Base-by-base conservation (phyloP, 2,329 filamentous ascomycete genomes). In the Fusarium mangiferae region DNA sequence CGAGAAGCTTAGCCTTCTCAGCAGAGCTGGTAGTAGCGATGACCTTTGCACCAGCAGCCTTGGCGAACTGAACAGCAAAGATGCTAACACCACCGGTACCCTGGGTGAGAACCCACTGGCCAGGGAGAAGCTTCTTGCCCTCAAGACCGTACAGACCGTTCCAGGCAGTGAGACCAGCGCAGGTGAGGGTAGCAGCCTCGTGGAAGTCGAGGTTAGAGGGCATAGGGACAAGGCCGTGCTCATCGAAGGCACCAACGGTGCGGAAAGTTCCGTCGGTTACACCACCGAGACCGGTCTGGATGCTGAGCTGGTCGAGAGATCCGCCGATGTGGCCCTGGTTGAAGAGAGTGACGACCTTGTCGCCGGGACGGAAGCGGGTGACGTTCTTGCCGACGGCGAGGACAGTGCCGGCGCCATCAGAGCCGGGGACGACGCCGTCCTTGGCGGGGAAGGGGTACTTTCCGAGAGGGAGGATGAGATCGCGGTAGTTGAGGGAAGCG, bases 31-130 rank as follows among this genome's bases (percentile, higher is more conserved):
- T 88, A 6, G 86, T 87, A 38, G 85, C 85, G 61, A 88, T 85
- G 68, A 87, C 85, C 14, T 72, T 83, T 11, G 85, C 86, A 49
- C 86, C 85, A 8, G 84, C 85, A 3, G 84, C 85, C 77, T 86
- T 86, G 61, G 86, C 86, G 71, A 88, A 87, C 81, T 87, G 91
- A n/a, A 93, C 80, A 7, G 87, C 91, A 66, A 92, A 92, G 68
- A 93, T 85, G 70, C 87, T 89, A 13, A 93, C 91, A 66, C 91
- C 91, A 26, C 92, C 91, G 0, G 91, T 93, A n/a, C 91, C 92
- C 81, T 93, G 90, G 3, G 90, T 90, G 39, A 94, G 85, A 7
- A 94, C 90, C 75, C 81, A 85, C 69, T 88, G 81, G 8, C 90
- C 90, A 1, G 89, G 86, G 76, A 85, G 84, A 66, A 92, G 72